These are phyloP conservation scores for Kwoniella sp. DNA, from an alignment of 768 basidiomycete genomes.

Conservation along the genomic window DNA sequence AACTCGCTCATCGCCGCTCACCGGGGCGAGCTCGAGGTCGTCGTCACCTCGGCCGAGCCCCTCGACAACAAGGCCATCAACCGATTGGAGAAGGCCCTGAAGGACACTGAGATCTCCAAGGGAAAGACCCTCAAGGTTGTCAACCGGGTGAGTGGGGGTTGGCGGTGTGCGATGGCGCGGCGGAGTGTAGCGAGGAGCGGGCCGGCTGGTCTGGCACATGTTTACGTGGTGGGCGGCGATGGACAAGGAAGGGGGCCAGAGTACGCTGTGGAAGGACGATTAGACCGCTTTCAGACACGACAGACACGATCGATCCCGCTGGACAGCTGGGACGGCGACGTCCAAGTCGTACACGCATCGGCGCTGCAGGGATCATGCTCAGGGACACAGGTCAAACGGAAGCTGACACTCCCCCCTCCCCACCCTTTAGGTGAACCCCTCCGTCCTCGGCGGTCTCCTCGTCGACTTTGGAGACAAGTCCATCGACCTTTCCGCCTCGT, in stretches of 20 bases:
- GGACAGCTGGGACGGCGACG: too few species aligned
- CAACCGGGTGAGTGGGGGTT: constrained; percentile 67
- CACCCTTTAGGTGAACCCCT: constrained; percentile 79
- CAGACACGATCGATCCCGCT: too few species aligned
- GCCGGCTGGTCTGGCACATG: too few species aligned
- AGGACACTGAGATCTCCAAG: constrained; percentile 77
- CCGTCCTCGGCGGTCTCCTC: constrained; percentile 84
- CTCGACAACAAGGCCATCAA: constrained; percentile 66
- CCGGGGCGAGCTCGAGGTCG: constrained; percentile 87
- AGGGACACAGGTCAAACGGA: too few species aligned
- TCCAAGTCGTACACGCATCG: too few species aligned
- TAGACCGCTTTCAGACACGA: too few species aligned
- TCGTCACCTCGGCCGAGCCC: constrained; percentile 80
- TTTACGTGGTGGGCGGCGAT: too few species aligned
- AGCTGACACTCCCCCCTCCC: too few species aligned
- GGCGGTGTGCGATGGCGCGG: neutral
- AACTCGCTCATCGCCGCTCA: constrained; percentile 80
- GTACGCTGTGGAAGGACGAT: too few species aligned
- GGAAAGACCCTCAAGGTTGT: constrained; percentile 83
- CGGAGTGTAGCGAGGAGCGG: neutral
- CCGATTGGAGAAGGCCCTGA: constrained; percentile 78
- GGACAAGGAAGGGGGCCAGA: too few species aligned
- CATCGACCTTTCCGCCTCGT: constrained; percentile 89
- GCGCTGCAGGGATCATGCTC: too few species aligned
- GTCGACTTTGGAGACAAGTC: constrained; percentile 99